Percentiles rank a stretch among this genome's conserved stretches.
Conservation (phyloP, 2,329 filamentous ascomycete species). For the Monilinia vaccinii-corymbosi region DNA sequence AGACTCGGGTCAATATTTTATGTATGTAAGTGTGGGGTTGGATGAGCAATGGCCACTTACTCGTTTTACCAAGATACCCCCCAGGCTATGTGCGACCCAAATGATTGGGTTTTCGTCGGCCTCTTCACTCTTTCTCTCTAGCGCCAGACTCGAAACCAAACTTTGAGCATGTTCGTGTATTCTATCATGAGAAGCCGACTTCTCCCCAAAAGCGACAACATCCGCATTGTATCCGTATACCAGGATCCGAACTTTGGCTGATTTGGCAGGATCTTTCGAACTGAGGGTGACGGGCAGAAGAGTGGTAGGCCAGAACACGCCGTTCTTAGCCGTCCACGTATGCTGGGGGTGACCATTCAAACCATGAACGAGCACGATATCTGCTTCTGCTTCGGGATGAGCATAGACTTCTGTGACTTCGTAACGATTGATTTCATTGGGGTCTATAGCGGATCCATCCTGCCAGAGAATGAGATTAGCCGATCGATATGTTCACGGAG, state of each 20-base stretch:
- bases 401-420: conserved; percentile 51
- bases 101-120: conserved; percentile 58
- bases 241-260: conserved; percentile 52
- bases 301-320: conserved; percentile 60
- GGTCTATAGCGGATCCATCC: conserved; percentile 41
- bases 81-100: conserved; percentile 67
- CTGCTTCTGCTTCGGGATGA: conserved; percentile 49
- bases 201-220: conserved; percentile 39
- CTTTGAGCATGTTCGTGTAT: conserved; percentile 65
- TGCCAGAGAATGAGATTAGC: background rate
- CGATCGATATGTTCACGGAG: background rate
- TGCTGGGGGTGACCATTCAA: conserved; percentile 55
- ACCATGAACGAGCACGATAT: conserved; percentile 64
- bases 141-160: conserved; percentile 51
- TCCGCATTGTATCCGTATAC: conserved; percentile 71
- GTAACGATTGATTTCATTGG: conserved; percentile 40
- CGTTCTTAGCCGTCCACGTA: conserved; percentile 49
- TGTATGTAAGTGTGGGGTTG: background rate
- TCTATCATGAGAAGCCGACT: conserved; percentile 44
- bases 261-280: conserved; percentile 14
- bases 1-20: background rate
- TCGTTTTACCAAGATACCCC: conserved; percentile 63
- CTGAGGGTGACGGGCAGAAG: conserved; percentile 53
- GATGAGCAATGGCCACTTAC: background rate
- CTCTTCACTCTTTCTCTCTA: conserved; percentile 51